Conservation (phyloP, 495 filamentous ascomycete species). For the Aspergillus nanangensis region DNA sequence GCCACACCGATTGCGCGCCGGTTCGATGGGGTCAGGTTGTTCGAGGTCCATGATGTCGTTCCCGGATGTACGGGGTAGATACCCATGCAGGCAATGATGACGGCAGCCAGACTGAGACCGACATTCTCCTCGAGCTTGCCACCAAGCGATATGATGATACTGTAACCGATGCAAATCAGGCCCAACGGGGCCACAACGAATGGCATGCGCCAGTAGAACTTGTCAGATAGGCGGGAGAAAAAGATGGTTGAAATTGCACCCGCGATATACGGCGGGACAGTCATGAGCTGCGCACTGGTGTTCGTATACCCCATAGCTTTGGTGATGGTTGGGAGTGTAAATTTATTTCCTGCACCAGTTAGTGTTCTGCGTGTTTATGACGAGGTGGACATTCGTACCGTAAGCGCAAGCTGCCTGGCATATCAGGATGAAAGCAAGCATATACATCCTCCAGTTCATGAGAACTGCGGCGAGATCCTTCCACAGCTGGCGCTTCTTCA, state of each 20-base stretch:
- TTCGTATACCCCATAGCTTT: constrained; percentile 21
- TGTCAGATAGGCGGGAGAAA: constrained; percentile 27
- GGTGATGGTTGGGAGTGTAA: constrained; percentile 28
- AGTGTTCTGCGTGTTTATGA: too few relatives aligned
- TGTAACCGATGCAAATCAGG: constrained; percentile 21
- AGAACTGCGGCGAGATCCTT: constrained; percentile 17
- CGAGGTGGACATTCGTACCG: constrained; percentile 7
- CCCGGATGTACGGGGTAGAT: constrained; percentile 31
- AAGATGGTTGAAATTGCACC: constrained; percentile 25
- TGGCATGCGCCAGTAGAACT: constrained; percentile 32
- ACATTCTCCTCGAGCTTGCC: constrained; percentile 21
- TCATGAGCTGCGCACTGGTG: constrained; percentile 25
- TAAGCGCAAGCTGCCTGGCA: constrained; percentile 24
- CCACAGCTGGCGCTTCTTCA: constrained; percentile 13
- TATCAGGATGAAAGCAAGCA: constrained; percentile 24
- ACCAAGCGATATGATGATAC: constrained; percentile 17
- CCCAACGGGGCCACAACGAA: constrained; percentile 18
- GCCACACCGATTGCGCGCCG: constrained; percentile 33
- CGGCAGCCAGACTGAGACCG: constrained; percentile 23
- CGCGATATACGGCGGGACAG: constrained; percentile 23
- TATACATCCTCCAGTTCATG: constrained; percentile 24
- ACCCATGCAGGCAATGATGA: constrained; percentile 28
- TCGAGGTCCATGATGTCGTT: constrained; percentile 29
- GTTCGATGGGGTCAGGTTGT: constrained; percentile 29
- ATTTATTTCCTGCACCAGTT: constrained; percentile 19